Percentiles rank a stretch among this genome's conserved stretches.
These are phyloP conservation scores for Fragaria vesca DNA, from an alignment of 306 rosid genomes.

Conservation along the genomic window DNA sequence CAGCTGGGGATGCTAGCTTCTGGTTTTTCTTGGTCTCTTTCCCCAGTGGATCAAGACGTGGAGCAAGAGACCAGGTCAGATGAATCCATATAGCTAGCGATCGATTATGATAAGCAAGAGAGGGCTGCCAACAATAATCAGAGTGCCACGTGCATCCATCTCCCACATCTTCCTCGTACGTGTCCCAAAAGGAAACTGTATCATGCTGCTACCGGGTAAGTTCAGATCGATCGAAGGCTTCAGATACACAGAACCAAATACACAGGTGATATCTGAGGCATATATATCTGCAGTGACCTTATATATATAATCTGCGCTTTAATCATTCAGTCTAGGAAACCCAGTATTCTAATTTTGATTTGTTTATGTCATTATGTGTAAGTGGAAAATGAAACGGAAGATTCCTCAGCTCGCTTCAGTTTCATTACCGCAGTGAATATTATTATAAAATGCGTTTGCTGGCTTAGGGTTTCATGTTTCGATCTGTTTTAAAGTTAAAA, in stretches of 20 bases:
- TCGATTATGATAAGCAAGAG: neutral
- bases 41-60: neutral
- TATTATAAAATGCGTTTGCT: neutral
- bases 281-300: neutral
- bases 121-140: neutral
- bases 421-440: slow-evolving; percentile 19
- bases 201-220: neutral
- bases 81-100: too few species aligned
- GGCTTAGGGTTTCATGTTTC: neutral
- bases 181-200: neutral
- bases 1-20: neutral
- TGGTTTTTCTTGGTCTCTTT: neutral
- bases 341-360: neutral
- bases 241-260: neutral
- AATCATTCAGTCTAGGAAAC: neutral
- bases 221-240: neutral
- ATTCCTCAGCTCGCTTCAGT: slow-evolving; percentile 18
- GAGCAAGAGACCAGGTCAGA: neutral
- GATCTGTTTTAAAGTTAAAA: neutral
- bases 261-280: slow-evolving; percentile 15
- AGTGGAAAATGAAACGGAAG: slow-evolving; percentile 29
- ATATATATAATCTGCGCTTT: neutral
- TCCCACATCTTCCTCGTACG: slow-evolving; percentile 19
- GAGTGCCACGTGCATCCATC: neutral
- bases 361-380: neutral